Percentiles rank a stretch among this genome's conserved stretches.
phyloP scores from a whole-genome alignment of 169 alveolate species.

The Cryptosporidium meleagridis region DNA sequence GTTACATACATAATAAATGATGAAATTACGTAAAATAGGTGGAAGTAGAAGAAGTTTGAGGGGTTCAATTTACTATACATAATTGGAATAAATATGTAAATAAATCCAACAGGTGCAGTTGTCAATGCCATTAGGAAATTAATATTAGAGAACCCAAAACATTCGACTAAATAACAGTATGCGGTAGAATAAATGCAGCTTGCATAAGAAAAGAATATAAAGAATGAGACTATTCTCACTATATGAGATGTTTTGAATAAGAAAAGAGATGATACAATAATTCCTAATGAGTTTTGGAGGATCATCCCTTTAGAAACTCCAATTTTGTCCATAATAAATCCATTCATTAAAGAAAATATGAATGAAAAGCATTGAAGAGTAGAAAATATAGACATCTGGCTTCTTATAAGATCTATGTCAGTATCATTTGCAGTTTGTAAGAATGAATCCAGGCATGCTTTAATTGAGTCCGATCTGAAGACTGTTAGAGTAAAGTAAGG shows the following conservation, averaged over 20 bases:
- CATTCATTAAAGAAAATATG: slow-evolving; percentile 55
- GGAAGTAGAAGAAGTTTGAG: slow-evolving; percentile 60
- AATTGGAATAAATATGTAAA: slow-evolving; percentile 52
- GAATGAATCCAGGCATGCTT: slow-evolving; percentile 60
- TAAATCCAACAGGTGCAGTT: slow-evolving; percentile 68
- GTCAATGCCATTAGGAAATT: slow-evolving; percentile 70
- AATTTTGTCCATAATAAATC: slow-evolving; percentile 60
- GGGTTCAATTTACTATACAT: slow-evolving; percentile 56
- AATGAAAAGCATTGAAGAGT: slow-evolving; percentile 62
- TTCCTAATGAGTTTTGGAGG: slow-evolving; percentile 50
- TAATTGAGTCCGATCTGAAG: slow-evolving; percentile 66
- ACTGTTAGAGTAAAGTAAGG: slow-evolving; percentile 70
- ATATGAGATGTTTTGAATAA: background rate
- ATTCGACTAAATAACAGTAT: slow-evolving; percentile 68
- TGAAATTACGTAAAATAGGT: slow-evolving; percentile 34
- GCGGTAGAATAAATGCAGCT: slow-evolving; percentile 70
- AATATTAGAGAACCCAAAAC: slow-evolving; percentile 68
- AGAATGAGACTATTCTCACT: slow-evolving; percentile 26
- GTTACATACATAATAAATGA: slow-evolving; percentile 60
- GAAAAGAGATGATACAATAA: slow-evolving; percentile 49
- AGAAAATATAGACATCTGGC: slow-evolving; percentile 65
- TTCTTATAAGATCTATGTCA: slow-evolving; percentile 18
- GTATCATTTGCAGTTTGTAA: slow-evolving; percentile 8
- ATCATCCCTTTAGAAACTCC: slow-evolving; percentile 66
- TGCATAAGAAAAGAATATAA: slow-evolving; percentile 42